phyloP scores from a whole-genome alignment of 257 asterid genomes.

The Mitragyna speciosa region DNA sequence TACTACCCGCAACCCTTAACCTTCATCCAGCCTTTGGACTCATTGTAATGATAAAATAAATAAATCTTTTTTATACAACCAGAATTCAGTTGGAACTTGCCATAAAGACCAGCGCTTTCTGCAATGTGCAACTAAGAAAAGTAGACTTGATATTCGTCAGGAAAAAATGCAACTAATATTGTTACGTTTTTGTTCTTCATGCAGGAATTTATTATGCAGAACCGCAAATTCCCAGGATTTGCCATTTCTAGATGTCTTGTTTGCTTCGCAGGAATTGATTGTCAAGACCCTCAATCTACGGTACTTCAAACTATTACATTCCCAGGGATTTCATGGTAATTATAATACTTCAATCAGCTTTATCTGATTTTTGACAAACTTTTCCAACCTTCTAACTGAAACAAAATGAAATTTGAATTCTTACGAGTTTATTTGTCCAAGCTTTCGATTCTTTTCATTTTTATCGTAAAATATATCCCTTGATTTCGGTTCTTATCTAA shows the following conservation, averaged over 20 bases:
- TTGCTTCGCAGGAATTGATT: background rate
- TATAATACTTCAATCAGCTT: too few relatives aligned
- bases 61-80: too few relatives aligned
- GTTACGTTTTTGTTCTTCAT: too few relatives aligned
- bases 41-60: background rate
- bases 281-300: background rate
- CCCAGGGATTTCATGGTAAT: too few relatives aligned
- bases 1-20: background rate
- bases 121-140: background rate
- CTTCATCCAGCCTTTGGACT: background rate
- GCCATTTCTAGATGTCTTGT: too few relatives aligned
- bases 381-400: too few relatives aligned
- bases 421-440: too few relatives aligned
- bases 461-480: background rate
- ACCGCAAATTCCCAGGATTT: background rate
- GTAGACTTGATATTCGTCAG: background rate
- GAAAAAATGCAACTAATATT: background rate
- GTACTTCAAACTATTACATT: too few relatives aligned
- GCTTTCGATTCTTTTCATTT: background rate
- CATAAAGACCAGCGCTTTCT: background rate
- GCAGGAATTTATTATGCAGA: background rate
- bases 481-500: background rate
- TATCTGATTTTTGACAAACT: too few relatives aligned
- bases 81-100: too few relatives aligned
- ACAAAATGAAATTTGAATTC: too few relatives aligned